Evolutionary conservation across 208 protist genomes (phyloP), one percentile per base, ranked within the genome.

Genomic region (Porcisia hertigi): DNA sequence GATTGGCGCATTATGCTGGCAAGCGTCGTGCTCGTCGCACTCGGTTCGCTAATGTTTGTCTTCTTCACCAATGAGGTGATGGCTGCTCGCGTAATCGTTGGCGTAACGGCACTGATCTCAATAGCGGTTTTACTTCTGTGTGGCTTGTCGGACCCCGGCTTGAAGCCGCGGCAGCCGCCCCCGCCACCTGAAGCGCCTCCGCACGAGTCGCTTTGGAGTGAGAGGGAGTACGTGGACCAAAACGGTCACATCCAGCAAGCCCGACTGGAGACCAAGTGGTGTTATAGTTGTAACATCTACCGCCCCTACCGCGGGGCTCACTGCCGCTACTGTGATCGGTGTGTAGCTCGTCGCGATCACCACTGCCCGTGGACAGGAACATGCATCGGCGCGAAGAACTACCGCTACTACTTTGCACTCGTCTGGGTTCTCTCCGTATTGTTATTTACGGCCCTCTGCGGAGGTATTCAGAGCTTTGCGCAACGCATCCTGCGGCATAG

Each of bases 301-400:
- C 89, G 93, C 3, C 93, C 94, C 12, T 85, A 88, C 16, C 85
- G 96, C 49, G 89, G 83, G 1, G 85, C 92, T 30, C 96, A 98
- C 79, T 98, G 96, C 79, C 84, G 85, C n/a, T 92, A 83, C 74
- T 98, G 96, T 58, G 91, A 97, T 66, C 82, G 88, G 18, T 98
- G 96, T 60, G 88, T 98, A 11, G 55, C 76, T 4, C 88, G 94
- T 9, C 83, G 94, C n/a, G 96, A 98, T 76, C 96, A 98, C 77
- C 96, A 98, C 83, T 98, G 95, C 69, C 92, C 93, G 62, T 98
- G 96, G 94, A 94, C 91, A 0, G 96, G 96, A 8, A 95, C 86
- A 23, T 97, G 94, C 83, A 91, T 98, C 30, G 96, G 94, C 5
- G 85, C 82, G n/a, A 75, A 77, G 52, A 98, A 98, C 79, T 97